Evolutionary conservation across 1,284 basidiomycete genomes (phyloP).

Genomic region (Cryptococcus neoformans): DNA sequence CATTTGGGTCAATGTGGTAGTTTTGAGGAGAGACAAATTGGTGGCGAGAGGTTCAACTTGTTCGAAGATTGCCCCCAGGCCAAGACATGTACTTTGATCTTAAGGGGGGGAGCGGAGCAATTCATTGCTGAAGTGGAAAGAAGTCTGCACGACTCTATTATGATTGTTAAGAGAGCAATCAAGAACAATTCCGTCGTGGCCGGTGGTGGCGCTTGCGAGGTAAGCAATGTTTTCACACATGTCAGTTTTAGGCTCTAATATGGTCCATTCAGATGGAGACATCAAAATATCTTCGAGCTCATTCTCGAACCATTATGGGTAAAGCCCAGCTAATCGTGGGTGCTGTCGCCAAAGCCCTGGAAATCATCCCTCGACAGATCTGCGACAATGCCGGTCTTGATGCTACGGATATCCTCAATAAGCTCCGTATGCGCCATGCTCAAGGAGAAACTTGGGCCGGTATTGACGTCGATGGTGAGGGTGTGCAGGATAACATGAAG

Average conservation of each 20-base stretch:
- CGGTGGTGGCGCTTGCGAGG: slow-evolving; percentile 96
- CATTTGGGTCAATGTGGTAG: slow-evolving; percentile 88
- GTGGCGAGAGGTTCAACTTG: slow-evolving; percentile 95
- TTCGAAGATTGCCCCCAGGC: slow-evolving; percentile 92
- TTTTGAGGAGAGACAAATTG: slow-evolving; percentile 95
- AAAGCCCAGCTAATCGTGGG: slow-evolving; percentile 93
- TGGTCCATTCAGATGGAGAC: slow-evolving; percentile 75
- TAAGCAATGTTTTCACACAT: slow-evolving; percentile 43
- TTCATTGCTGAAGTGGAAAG: slow-evolving; percentile 99
- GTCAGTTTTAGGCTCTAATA: neutral
- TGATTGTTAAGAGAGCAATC: slow-evolving; percentile 98
- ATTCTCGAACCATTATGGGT: slow-evolving; percentile 89
- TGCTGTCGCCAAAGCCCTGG: slow-evolving; percentile 96
- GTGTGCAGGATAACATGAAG: slow-evolving; percentile 93
- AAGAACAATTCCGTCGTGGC: slow-evolving; percentile 95
- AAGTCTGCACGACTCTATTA: slow-evolving; percentile 97
- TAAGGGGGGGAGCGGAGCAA: slow-evolving; percentile 96
- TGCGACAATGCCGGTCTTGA: slow-evolving; percentile 98
- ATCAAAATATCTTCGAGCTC: slow-evolving; percentile 84
- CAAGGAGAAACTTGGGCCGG: slow-evolving; percentile 84
- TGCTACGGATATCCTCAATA: slow-evolving; percentile 96
- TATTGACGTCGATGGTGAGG: slow-evolving; percentile 92
- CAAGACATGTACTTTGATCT: slow-evolving; percentile 95
- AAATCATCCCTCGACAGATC: slow-evolving; percentile 96
- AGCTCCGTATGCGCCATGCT: slow-evolving; percentile 95